phyloP scores from a whole-genome alignment of 768 basidiomycete genomes.

The Cystobasidium tubakii region DNA sequence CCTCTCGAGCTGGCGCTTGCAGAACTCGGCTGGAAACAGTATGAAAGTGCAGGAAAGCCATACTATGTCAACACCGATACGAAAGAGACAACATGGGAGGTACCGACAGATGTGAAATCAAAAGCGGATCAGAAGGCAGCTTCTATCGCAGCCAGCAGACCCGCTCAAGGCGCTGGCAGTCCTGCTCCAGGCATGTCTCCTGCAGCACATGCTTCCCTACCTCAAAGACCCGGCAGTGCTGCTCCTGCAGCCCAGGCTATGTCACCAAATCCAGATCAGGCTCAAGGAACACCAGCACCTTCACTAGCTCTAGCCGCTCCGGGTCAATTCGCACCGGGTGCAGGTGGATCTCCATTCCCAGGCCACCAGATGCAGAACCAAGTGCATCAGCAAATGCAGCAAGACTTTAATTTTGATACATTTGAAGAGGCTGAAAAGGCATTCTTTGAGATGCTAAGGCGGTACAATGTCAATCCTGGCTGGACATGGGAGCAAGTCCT shows the following conservation, averaged over 20 bases:
- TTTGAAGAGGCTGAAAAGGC: conserved; percentile 85
- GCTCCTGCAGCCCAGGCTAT: conserved; percentile 54
- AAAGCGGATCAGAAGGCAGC: conserved; percentile 32
- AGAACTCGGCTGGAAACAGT: conserved; percentile 92
- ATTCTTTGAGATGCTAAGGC: conserved; percentile 79
- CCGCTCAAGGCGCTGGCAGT: conserved; percentile 41
- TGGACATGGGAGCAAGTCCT: conserved; percentile 99
- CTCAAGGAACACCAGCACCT: neutral
- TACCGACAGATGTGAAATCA: conserved; percentile 74
- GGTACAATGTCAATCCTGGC: conserved; percentile 79
- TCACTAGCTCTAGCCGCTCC: conserved; percentile 21
- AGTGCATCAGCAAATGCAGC: conserved; percentile 71
- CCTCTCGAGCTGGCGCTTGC: conserved; percentile 89
- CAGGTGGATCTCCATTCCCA: conserved; percentile 15
- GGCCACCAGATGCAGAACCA: conserved; percentile 54
- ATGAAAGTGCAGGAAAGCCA: conserved; percentile 62
- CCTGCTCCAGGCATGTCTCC: neutral
- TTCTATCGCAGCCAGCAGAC: conserved; percentile 72
- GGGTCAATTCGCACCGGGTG: conserved; percentile 27
- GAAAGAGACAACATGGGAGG: conserved; percentile 96
- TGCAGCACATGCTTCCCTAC: neutral
- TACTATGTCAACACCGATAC: conserved; percentile 63
- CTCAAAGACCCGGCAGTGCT: conserved; percentile 46
- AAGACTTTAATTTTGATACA: conserved; percentile 62
- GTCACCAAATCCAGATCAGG: conserved; percentile 7